Conservation (phyloP, 2,329 filamentous ascomycete genomes). For the Dryadomyces quercus-mongolicae region DNA sequence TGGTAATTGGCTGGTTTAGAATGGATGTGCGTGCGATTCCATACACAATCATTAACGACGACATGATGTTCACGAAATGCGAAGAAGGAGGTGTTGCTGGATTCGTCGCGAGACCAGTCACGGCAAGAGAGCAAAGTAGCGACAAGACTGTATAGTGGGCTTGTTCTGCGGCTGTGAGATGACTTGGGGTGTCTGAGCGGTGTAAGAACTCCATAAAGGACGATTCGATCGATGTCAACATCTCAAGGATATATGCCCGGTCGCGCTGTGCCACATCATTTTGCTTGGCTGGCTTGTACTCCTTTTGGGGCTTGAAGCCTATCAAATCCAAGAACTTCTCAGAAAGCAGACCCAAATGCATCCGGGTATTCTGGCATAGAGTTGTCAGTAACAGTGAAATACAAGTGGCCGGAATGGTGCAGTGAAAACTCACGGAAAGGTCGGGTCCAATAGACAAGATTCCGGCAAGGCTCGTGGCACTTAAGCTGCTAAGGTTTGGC, state of each 20-base stretch:
- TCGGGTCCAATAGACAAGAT: conserved; percentile 37
- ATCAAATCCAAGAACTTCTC: conserved; percentile 41
- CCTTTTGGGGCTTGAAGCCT: conserved; percentile 32
- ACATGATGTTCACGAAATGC: not conserved
- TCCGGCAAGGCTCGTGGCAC: conserved; percentile 26
- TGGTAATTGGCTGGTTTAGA: not conserved
- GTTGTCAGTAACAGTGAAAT: not conserved
- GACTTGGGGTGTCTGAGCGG: conserved; percentile 8
- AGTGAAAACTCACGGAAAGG: conserved; percentile 29
- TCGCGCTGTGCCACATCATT: conserved; percentile 26
- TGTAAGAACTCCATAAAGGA: conserved; percentile 28
- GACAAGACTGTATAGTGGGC: conserved; percentile 31
- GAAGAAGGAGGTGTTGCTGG: not conserved
- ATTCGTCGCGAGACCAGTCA: conserved; percentile 13
- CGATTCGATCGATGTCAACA: conserved; percentile 27
- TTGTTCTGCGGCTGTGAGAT: conserved; percentile 29
- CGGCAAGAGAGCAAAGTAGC: conserved; percentile 22
- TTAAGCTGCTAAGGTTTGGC: conserved; percentile 30
- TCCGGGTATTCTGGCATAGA: conserved; percentile 30
- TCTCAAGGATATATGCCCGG: conserved; percentile 30
- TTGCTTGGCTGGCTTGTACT: conserved; percentile 34
- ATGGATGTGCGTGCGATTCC: conserved; percentile 7
- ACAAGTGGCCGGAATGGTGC: not conserved
- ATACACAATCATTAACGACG: conserved; percentile 6
- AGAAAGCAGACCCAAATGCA: conserved; percentile 33